Evolutionary conservation across 2,329 filamentous ascomycete genomes (phyloP), one percentile per base, ranked within the genome.

Genomic region (Graphium sp.): DNA sequence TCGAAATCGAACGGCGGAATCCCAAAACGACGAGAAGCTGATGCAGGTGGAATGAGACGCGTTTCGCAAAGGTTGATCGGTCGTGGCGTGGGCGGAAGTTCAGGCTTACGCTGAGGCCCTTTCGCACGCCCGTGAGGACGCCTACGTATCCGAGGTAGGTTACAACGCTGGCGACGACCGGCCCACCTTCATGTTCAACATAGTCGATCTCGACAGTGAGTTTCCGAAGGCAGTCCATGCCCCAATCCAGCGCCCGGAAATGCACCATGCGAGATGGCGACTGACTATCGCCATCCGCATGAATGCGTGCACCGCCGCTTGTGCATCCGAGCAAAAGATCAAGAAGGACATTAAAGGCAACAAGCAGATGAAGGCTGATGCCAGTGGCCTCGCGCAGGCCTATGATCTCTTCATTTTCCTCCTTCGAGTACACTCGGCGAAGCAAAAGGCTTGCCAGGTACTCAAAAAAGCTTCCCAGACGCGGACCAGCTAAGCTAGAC

Each of bases 241-340:
- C 52, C 63, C 63, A 67, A 34, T 69, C 64, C 11, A 69, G 39
- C 3, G 62, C 66, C 11, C 66, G 50, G 36, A 69, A 70, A 43
- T 70, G 66, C 35, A 68, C 39, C 49, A 70, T 36, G 18, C 32
- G 37, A 11, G 36, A 40, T 48, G 45, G 18, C 29, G 11, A 29
- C 28, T 49, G 32, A 35, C 45, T 5, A 38, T 35, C 8, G 26
- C 21, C 23, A 22, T 3, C 12, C 15, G 2, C 19, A 5, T 7
- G 29, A 13, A 42, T 37, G 2, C 46, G 38, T 1, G 41, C 44
- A 1, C 49, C 52, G 4, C 51, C 51, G 25, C 66, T 74, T 2
- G 72, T 76, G 41, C 74, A 78, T 3, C 72, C 73, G 47, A 78
- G 61, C 20, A 78, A 50, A 5, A 66, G 48, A 39, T 79, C 74